Conservation (phyloP, 805 yeast genomes). For the Debaryomyces castellii region DNA sequence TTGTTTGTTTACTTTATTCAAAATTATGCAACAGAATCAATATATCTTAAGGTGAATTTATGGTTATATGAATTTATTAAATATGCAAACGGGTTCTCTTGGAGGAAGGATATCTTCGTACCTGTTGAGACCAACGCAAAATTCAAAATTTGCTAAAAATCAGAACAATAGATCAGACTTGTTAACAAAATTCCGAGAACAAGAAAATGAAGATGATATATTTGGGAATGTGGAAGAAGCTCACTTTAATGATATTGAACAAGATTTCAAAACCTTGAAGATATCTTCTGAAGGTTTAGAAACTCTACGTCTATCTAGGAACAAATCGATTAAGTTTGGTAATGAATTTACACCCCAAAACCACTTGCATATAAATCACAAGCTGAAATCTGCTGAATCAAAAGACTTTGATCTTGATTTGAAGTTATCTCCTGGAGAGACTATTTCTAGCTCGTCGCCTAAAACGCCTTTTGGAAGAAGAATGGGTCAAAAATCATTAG, state of each 20-base stretch:
- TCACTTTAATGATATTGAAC: conserved; percentile 17
- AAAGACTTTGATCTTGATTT: conserved; percentile 3
- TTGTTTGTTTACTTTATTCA: neutral
- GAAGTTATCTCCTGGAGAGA: conserved; percentile 17
- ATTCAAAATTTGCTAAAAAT: conserved; percentile 7
- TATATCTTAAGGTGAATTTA: neutral
- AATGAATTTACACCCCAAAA: neutral
- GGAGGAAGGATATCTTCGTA: conserved; percentile 8
- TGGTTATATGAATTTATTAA: conserved; percentile 6
- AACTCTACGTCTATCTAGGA: conserved; percentile 5
- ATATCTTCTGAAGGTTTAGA: conserved; percentile 7
- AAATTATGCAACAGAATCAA: too few relatives aligned
- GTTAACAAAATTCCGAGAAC: conserved; percentile 20
- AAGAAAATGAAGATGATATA: conserved; percentile 21
- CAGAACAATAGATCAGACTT: conserved; percentile 17
- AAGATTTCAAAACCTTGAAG: conserved; percentile 26
- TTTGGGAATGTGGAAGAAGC: conserved; percentile 23
- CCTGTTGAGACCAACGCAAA: conserved; percentile 5
- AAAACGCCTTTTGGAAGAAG: conserved; percentile 8
- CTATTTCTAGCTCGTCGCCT: conserved; percentile 25
- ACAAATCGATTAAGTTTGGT: conserved; percentile 2
- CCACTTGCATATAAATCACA: neutral
- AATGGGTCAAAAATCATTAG: conserved; percentile 19
- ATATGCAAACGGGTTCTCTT: conserved; percentile 6
- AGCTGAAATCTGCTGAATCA: conserved; percentile 1